Evolutionary conservation across 2,329 filamentous ascomycete species (phyloP).

Genomic region (Fusarium nodosum): DNA sequence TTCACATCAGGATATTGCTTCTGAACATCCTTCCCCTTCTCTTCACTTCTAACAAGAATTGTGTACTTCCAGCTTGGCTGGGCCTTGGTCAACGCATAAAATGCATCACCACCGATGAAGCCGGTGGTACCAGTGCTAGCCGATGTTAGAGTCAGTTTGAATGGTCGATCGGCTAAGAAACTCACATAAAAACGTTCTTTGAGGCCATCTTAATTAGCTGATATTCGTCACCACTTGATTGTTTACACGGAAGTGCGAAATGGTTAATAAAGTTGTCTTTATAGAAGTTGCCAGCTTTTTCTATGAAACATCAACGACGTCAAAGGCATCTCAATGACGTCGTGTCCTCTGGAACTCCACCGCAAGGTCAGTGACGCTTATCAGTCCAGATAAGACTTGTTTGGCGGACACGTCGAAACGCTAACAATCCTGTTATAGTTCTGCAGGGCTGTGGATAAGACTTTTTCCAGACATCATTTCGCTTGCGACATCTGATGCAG

Average conservation of each 20-base stretch:
- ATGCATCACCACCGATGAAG: constrained; percentile 28
- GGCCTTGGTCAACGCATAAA: constrained; percentile 16
- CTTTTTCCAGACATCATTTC: background rate
- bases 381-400: background rate
- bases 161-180: rapidly evolving
- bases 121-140: constrained; percentile 25
- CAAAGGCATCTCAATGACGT: constrained; percentile 18
- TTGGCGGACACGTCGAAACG: rapidly evolving
- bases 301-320: constrained; percentile 17
- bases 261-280: rapidly evolving
- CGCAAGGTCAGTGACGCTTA: background rate
- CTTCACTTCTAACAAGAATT: constrained; percentile 58
- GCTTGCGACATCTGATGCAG: too few relatives aligned
- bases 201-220: background rate
- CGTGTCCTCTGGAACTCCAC: background rate
- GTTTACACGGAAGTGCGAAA: rapidly evolving
- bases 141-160: background rate
- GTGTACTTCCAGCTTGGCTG: constrained; percentile 59
- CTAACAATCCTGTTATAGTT: background rate
- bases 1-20: constrained; percentile 48
- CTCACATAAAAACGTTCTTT: constrained; percentile 27
- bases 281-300: background rate
- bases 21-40: constrained; percentile 53
- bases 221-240: background rate
- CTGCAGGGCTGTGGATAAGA: background rate